Evolutionary conservation across 805 yeast genomes (phyloP).

Genomic region (Grigorovia yakushimaensis): DNA sequence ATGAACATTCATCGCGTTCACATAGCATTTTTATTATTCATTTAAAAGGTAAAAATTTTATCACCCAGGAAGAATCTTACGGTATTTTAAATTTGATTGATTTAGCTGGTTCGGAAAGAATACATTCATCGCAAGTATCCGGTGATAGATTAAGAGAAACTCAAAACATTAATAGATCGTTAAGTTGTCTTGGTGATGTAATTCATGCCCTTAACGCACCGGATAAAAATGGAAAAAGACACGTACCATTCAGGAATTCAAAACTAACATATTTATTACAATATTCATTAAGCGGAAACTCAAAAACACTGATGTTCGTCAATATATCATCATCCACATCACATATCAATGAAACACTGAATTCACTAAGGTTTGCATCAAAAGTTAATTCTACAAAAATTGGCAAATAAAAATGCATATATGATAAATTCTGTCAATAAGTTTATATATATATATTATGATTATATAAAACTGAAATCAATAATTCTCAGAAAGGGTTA

Average conservation of each 20-base stretch:
- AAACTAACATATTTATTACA: slow-evolving; percentile 81
- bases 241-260: slow-evolving; percentile 90
- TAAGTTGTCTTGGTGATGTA: slow-evolving; percentile 85
- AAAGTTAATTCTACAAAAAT: slow-evolving; percentile 56
- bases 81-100: slow-evolving; percentile 78
- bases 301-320: slow-evolving; percentile 90
- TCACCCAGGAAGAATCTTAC: slow-evolving; percentile 37
- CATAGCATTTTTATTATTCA: slow-evolving; percentile 71
- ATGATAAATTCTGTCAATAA: not conserved
- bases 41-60: slow-evolving; percentile 43
- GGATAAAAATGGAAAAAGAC: slow-evolving; percentile 30
- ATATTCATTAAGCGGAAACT: slow-evolving; percentile 72
- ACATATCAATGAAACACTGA: slow-evolving; percentile 68
- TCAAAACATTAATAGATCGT: slow-evolving; percentile 76
- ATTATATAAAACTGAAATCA: no score
- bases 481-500: no score
- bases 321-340: slow-evolving; percentile 60
- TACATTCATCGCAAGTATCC: slow-evolving; percentile 60
- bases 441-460: not conserved
- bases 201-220: slow-evolving; percentile 53
- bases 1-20: slow-evolving; percentile 82
- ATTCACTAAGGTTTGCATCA: slow-evolving; percentile 81
- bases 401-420: slow-evolving; percentile 4
- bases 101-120: slow-evolving; percentile 89
- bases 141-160: slow-evolving; percentile 83